phyloP scores from a whole-genome alignment of 768 basidiomycete species.

The Naematelia encephala region DNA sequence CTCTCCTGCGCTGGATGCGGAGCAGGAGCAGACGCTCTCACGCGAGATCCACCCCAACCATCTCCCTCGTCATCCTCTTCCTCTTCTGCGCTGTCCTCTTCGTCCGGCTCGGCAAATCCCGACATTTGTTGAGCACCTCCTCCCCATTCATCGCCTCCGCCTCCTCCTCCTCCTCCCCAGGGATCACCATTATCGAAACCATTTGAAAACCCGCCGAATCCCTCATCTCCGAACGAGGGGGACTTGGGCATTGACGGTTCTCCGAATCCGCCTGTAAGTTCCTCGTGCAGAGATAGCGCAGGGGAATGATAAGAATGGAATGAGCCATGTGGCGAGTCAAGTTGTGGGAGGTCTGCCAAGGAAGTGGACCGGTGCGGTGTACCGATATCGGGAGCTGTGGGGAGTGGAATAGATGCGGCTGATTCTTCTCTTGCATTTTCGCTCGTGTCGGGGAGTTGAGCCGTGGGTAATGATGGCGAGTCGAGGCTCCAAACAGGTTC shows the following conservation, averaged over 20 bases:
- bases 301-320: conserved; percentile 8
- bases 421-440: not conserved
- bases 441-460: not conserved
- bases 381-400: not conserved
- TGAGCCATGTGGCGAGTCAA: conserved; percentile 3
- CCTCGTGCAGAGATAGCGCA: conserved; percentile 3
- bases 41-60: conserved; percentile 26
- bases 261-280: conserved; percentile 8
- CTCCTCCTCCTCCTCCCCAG: conserved; percentile 13
- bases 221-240: not conserved
- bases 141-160: not conserved
- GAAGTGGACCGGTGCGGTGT: not conserved
- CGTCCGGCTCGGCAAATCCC: not conserved
- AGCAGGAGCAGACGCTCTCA: not conserved
- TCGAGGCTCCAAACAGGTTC: conserved; percentile 6
- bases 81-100: conserved; percentile 4
- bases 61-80: conserved; percentile 25
- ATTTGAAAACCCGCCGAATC: conserved; percentile 6
- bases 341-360: conserved; percentile 1
- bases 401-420: not conserved
- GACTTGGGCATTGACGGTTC: conserved; percentile 1
- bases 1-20: conserved; percentile 19
- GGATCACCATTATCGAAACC: not conserved
- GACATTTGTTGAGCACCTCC: not conserved
- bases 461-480: not conserved